Conservation (phyloP, 2,329 filamentous ascomycete genomes). For the Lasiodiplodia gonubiensis region DNA sequence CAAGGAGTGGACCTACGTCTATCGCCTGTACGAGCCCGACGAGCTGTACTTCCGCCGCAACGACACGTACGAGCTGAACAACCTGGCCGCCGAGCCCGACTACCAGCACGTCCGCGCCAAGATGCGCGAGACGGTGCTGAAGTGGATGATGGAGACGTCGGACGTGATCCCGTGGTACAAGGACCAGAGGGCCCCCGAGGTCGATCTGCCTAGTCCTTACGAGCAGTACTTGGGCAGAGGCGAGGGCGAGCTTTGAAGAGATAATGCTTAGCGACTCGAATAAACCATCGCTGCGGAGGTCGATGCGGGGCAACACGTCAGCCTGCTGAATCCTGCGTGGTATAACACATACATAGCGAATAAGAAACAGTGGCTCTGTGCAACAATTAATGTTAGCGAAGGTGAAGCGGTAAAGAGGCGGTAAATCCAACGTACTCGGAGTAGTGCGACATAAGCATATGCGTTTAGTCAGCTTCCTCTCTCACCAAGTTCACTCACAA, state of each 20-base stretch:
- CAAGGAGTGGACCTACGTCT: slow-evolving; percentile 51
- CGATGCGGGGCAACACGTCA: no score
- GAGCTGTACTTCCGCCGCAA: slow-evolving; percentile 51
- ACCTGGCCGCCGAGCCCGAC: slow-evolving; percentile 42
- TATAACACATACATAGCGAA: no score
- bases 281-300: no score
- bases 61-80: slow-evolving; percentile 50
- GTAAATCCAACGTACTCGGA: neutral
- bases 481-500: neutral
- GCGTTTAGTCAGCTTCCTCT: neutral
- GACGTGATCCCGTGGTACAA: slow-evolving; percentile 22
- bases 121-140: slow-evolving; percentile 44
- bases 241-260: neutral
- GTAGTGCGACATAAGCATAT: neutral
- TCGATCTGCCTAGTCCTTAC: slow-evolving; percentile 4
- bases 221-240: slow-evolving; percentile 13
- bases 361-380: neutral
- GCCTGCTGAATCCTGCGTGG: no score
- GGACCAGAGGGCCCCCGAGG: slow-evolving; percentile 1
- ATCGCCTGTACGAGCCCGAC: slow-evolving; percentile 52
- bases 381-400: neutral
- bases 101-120: slow-evolving; percentile 34
- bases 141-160: slow-evolving; percentile 41
- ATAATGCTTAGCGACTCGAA: no score
- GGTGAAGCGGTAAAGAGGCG: neutral